A percentile compares a stretch with the other conserved stretches of the same genome.
Conservation (phyloP, 2,329 filamentous ascomycete species). For the Arthrobotrys megalospora region DNA sequence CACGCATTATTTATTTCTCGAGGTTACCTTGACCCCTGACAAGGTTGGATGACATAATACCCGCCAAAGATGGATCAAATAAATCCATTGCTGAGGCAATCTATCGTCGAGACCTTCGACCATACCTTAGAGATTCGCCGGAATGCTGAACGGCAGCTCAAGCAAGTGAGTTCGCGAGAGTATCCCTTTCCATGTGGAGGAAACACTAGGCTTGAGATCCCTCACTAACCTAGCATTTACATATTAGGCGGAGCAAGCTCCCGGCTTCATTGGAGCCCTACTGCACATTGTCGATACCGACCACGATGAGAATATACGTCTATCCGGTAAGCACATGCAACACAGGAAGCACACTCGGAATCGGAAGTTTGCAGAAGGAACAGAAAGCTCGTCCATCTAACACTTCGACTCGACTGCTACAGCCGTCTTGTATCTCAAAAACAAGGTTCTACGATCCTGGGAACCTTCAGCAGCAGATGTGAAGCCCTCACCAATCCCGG, state of each 20-base stretch:
- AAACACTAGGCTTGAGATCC: slow-evolving; percentile 51
- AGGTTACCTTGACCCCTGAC: slow-evolving; percentile 39
- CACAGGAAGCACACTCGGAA: not conserved
- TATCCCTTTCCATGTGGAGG: not conserved
- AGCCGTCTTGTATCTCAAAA: slow-evolving; percentile 99
- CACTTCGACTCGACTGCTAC: slow-evolving; percentile 63
- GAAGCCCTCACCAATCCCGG: slow-evolving; percentile 81
- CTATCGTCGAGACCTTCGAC: slow-evolving; percentile 82
- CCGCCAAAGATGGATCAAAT: slow-evolving; percentile 55
- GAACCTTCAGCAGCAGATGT: slow-evolving; percentile 79
- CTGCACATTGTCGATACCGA: slow-evolving; percentile 91
- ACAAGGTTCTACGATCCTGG: slow-evolving; percentile 95
- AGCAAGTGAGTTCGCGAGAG: slow-evolving; percentile 75
- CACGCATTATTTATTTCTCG: slow-evolving; percentile 18
- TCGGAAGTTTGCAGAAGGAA: slow-evolving; percentile 3
- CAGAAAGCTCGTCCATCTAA: slow-evolving; percentile 27
- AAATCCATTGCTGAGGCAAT: slow-evolving; percentile 75
- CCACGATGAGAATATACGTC: slow-evolving; percentile 84
- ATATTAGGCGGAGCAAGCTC: slow-evolving; percentile 85
- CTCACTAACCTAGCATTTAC: not conserved
- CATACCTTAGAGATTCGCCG: slow-evolving; percentile 81
- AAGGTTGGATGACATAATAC: slow-evolving; percentile 48
- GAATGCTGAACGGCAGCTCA: slow-evolving; percentile 84
- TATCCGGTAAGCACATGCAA: slow-evolving; percentile 80
- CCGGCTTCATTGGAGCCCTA: slow-evolving; percentile 90